phyloP scores from a whole-genome alignment of 768 basidiomycete species.

The Gloeophyllum trabeum region DNA sequence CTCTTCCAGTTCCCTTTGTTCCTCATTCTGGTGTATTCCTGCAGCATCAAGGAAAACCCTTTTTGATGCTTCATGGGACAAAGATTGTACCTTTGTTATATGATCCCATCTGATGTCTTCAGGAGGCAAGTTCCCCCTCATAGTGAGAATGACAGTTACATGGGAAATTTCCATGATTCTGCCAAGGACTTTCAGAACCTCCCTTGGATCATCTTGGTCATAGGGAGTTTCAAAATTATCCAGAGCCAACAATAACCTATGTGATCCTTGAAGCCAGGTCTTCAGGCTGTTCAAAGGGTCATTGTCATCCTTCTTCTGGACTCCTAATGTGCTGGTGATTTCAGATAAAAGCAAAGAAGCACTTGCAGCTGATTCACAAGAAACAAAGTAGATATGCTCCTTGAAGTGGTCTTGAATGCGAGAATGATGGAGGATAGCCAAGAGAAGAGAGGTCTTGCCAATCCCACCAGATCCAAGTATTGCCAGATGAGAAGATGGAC shows the following conservation, averaged over 20 bases:
- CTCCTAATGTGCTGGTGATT: too few relatives aligned
- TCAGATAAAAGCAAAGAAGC: too few relatives aligned
- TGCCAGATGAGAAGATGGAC: too few relatives aligned
- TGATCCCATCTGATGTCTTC: background rate
- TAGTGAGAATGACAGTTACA: background rate
- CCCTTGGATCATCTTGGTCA: background rate
- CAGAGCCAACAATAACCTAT: background rate
- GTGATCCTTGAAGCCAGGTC: background rate
- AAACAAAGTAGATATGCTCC: too few relatives aligned
- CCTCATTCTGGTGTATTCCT: background rate
- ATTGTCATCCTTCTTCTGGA: too few relatives aligned
- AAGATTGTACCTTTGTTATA: background rate
- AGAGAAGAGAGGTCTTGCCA: too few relatives aligned
- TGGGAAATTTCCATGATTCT: background rate
- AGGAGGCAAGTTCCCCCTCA: background rate
- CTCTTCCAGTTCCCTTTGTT: background rate
- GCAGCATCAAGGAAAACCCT: background rate
- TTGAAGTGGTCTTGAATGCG: too few relatives aligned
- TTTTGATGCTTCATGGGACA: background rate
- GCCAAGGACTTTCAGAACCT: background rate
- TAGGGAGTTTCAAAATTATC: background rate
- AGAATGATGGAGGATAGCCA: too few relatives aligned
- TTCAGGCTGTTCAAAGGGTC: too few relatives aligned
- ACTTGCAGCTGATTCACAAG: too few relatives aligned
- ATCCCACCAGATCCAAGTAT: too few relatives aligned